These are phyloP conservation scores for Alternaria ventricosa DNA, from an alignment of 2,329 filamentous ascomycete species.

Conservation along the genomic window DNA sequence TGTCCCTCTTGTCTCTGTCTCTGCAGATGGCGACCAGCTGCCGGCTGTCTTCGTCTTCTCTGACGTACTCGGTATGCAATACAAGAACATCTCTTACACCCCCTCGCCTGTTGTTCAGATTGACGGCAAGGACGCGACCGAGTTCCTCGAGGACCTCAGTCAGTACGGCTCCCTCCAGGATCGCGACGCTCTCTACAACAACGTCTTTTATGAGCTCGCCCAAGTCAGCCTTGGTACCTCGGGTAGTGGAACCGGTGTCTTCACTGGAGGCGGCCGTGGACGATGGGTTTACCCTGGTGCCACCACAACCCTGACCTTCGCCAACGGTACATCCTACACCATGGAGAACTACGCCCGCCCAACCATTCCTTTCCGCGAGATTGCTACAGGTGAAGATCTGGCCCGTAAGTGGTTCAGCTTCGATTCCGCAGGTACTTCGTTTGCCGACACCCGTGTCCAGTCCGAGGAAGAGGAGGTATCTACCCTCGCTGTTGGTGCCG, in stretches of 20 bases:
- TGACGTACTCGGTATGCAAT: slow-evolving; percentile 54
- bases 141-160: slow-evolving; percentile 57
- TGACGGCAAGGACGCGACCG: slow-evolving; percentile 60
- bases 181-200: slow-evolving; percentile 64
- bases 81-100: slow-evolving; percentile 52
- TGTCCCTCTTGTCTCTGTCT: slow-evolving; percentile 65
- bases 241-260: slow-evolving; percentile 53
- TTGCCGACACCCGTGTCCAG: background rate
- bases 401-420: slow-evolving; percentile 48
- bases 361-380: slow-evolving; percentile 46
- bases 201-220: slow-evolving; percentile 55
- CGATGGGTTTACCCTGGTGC: slow-evolving; percentile 53
- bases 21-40: slow-evolving; percentile 63
- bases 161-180: slow-evolving; percentile 60
- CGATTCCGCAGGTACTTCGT: slow-evolving; percentile 12
- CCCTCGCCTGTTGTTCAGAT: slow-evolving; percentile 63
- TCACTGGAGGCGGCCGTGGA: slow-evolving; percentile 53
- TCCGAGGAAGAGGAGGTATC: slow-evolving; percentile 4
- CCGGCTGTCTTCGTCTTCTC: slow-evolving; percentile 64
- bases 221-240: slow-evolving; percentile 50
- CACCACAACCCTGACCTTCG: slow-evolving; percentile 54
- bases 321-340: slow-evolving; percentile 50
- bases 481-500: slow-evolving; percentile 10
- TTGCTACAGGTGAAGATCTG: slow-evolving; percentile 51
- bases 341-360: slow-evolving; percentile 54